Base-by-base conservation (phyloP, 306 rosid species). In the Cucurbita moschata region DNA sequence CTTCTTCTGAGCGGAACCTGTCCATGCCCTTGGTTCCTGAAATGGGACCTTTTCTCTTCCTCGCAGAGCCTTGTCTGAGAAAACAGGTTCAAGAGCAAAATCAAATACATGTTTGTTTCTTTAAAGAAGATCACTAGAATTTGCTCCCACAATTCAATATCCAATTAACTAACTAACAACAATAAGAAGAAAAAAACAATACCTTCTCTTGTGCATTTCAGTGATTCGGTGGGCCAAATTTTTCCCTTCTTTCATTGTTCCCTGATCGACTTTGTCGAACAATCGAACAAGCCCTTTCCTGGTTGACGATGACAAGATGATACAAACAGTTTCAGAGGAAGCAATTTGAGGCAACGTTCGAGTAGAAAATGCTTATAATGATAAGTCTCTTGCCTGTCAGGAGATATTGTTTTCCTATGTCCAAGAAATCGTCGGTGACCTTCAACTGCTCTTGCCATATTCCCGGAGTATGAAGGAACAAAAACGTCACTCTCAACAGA, bases 381-480 rank as follows among this genome's bases (percentile, higher is more conserved):
- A 21, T 71, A 77, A 66, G 57, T 46, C 76, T 44, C 81, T 78
- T 77, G 76, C 99, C 97, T 94, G 83, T 91, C 96, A 0, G 97
- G 99, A 78, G 97, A 88, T 79, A 89, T 86, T 42, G 91, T 91
- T 80, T 96, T 91, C 82, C 96, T 89, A 42, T 73, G 91, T 43
- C 97, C 90, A 66, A 89, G 97, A 88, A 85, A 87, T 55, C 95
- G 99, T 3, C 97, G 95, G 83, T 94, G 99, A 30, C 99, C 99
- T 88, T 95, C 97, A 60, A 91, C 99, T 35, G 96, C 96, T 73
- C 92, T 83, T 1, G 97, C 99, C 99, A 91, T 95, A 83, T 95
- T 95, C 69, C 99, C 99, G 6, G 97, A 93, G 84, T 89, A 89
- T 10, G 99, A 87, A 75, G 96, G 95, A 65, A 91, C 79, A 83